Base-by-base conservation (phyloP, 768 basidiomycete species). In the Ramaria rubella region DNA sequence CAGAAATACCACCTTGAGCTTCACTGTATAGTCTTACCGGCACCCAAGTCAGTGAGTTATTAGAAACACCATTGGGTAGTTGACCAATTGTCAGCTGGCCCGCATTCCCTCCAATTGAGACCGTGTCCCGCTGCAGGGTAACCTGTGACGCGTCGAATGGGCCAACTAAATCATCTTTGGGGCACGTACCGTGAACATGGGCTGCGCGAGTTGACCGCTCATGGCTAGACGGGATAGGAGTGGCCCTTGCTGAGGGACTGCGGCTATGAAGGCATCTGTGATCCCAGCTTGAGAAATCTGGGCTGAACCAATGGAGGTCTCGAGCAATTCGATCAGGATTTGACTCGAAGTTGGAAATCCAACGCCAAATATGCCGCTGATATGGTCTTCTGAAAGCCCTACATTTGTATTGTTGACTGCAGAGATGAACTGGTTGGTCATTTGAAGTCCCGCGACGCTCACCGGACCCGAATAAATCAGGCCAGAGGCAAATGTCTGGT, bases 361-460 rank as follows among this genome's bases (percentile, higher is more conserved):
- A 7, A 88, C 72, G 0, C 88, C 88, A 57, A 90, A 76, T 38
- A 90, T 87, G 2, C 87, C 88, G 17, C 78, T 75, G n/a, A 79
- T 74, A 1, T 80, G 80, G 1, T 77, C 79, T 36, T 78, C 73
- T 33, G 75, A 61, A 8, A 88, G 73, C 21, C 74, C 81, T 2
- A 85, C 85, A 59, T 87, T 83, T 2, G 88, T 90, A 50, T 77
- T 66, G 61, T 82, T 81, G 52, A 89, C 81, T 5, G 85, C 81
- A 9, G 80, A 83, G 57, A 90, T 79, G 55, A 74, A 79, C 61
- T 88, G 86, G 46, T 75, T 68, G 7, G 68, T 63, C 9, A 82
- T 29, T 21, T 34, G 21, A 19, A 52, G 19, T 9, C 36, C 31
- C 5, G 51, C 51, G 14, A 52, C 15, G 14, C 5, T 9, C 12